Conservation (phyloP, 1,284 basidiomycete species). For the Coniophora puteana region DNA sequence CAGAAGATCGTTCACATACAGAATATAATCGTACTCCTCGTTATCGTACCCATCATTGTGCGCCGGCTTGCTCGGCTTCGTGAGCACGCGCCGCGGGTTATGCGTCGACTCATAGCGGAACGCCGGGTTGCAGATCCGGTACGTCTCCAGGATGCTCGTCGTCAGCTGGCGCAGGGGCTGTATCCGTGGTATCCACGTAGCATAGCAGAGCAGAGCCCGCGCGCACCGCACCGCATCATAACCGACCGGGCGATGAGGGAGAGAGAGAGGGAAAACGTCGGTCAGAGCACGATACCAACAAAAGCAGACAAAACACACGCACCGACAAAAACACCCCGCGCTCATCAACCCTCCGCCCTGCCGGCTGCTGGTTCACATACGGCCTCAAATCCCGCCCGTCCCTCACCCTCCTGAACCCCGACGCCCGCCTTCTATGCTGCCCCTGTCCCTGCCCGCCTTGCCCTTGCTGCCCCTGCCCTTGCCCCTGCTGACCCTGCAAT, state of each 20-base stretch:
- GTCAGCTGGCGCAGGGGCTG: constrained; percentile 89
- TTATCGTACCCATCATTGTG: constrained; percentile 97
- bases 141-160: constrained; percentile 83
- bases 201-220: too few relatives aligned
- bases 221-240: too few relatives aligned
- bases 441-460: too few relatives aligned
- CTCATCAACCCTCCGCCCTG: constrained; percentile 62
- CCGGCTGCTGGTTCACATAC: constrained; percentile 52
- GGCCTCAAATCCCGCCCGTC: constrained; percentile 70
- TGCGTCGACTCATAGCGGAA: constrained; percentile 92
- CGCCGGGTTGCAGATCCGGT: constrained; percentile 86
- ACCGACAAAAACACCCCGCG: constrained; percentile 67
- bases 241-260: too few relatives aligned
- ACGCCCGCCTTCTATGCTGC: constrained; percentile 62
- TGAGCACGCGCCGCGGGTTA: constrained; percentile 91
- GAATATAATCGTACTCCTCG: constrained; percentile 95
- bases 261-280: constrained; percentile 6
- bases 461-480: too few relatives aligned
- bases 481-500: too few relatives aligned
- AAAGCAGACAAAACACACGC: constrained; percentile 21
- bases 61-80: constrained; percentile 91
- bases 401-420: constrained; percentile 69
- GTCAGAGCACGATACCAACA: constrained; percentile 8
- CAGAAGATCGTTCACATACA: constrained; percentile 95
- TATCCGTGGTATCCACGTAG: constrained; percentile 5